A percentile compares a stretch with the other conserved stretches of the same genome.
Conservation (phyloP, 2,329 filamentous ascomycete genomes). For the Trichoderma sp. region DNA sequence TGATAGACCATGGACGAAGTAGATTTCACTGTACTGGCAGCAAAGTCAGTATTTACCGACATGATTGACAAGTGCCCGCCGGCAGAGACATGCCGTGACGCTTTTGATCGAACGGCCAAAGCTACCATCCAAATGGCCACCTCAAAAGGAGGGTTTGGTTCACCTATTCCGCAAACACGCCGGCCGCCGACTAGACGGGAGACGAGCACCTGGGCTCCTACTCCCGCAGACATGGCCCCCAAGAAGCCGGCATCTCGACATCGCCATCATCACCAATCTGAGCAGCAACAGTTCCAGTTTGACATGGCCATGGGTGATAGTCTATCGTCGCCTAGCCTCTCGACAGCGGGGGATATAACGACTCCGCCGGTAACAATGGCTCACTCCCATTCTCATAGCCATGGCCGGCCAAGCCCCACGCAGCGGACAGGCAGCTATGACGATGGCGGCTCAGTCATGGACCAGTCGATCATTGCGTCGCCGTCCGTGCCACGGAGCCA, state of each 20-base stretch:
- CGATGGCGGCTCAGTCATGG: slow-evolving; percentile 29
- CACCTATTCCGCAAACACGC: slow-evolving; percentile 30
- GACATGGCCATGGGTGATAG: slow-evolving; percentile 40
- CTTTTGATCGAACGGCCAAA: slow-evolving; percentile 92
- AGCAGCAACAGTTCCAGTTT: slow-evolving; percentile 31
- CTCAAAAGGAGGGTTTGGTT: slow-evolving; percentile 77
- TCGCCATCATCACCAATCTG: slow-evolving; percentile 27
- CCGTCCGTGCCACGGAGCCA: slow-evolving; percentile 39
- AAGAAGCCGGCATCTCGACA: slow-evolving; percentile 25
- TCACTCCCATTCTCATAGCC: slow-evolving; percentile 27
- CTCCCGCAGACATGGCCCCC: slow-evolving; percentile 29
- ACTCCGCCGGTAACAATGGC: slow-evolving; percentile 40
- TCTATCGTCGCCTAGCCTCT: slow-evolving; percentile 41
- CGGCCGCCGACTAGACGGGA: slow-evolving; percentile 27
- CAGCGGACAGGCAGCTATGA: slow-evolving; percentile 32
- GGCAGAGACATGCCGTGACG: slow-evolving; percentile 89
- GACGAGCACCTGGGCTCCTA: slow-evolving; percentile 31
- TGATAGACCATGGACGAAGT: slow-evolving; percentile 81
- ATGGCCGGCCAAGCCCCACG: slow-evolving; percentile 32
- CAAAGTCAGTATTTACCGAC: slow-evolving; percentile 87
- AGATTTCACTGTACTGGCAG: slow-evolving; percentile 92
- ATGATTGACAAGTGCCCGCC: slow-evolving; percentile 93
- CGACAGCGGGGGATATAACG: slow-evolving; percentile 37
- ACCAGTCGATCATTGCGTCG: slow-evolving; percentile 46
- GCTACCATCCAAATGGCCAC: slow-evolving; percentile 94